Percentiles rank a stretch among this genome's conserved stretches.
Evolutionary conservation across 2,329 filamentous ascomycete species (phyloP).

Genomic region (Penicillium sp.): DNA sequence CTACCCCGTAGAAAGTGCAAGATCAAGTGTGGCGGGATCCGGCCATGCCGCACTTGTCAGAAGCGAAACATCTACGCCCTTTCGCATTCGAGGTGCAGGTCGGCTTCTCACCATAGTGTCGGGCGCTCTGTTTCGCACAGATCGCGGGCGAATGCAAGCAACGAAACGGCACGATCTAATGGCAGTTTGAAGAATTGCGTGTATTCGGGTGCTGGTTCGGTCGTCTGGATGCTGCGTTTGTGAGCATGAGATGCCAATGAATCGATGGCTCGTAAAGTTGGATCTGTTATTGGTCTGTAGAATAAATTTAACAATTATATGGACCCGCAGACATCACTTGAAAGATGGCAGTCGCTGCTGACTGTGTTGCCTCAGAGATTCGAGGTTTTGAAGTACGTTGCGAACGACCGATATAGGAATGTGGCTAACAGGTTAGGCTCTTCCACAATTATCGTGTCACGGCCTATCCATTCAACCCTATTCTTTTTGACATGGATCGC

Average conservation of each 20-base stretch:
- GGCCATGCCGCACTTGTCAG: constrained; percentile 32
- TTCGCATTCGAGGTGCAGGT: too few relatives aligned
- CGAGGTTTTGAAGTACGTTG: constrained; percentile 28
- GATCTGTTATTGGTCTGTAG: constrained; percentile 32
- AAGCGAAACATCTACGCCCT: too few relatives aligned
- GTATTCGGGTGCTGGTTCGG: constrained; percentile 33
- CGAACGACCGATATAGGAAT: background rate
- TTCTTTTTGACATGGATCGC: constrained; percentile 29
- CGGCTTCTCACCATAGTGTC: too few relatives aligned
- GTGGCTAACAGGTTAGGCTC: constrained; percentile 24
- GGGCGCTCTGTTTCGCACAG: too few relatives aligned
- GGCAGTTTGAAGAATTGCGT: constrained; percentile 20
- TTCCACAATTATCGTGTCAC: constrained; percentile 32
- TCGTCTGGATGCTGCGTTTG: constrained; percentile 30
- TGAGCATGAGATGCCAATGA: constrained; percentile 28
- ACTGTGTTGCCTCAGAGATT: constrained; percentile 23
- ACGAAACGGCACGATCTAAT: constrained; percentile 2
- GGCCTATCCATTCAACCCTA: constrained; percentile 34
- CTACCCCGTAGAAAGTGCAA: constrained; percentile 37
- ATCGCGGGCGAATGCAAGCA: too few relatives aligned
- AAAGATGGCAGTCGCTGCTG: constrained; percentile 28
- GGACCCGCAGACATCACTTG: constrained; percentile 24
- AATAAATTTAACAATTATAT: constrained; percentile 33
- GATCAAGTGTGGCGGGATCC: constrained; percentile 33
- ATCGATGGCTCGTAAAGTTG: constrained; percentile 26